Conservation (phyloP, 257 asterid genomes). For the Rhazya stricta region DNA sequence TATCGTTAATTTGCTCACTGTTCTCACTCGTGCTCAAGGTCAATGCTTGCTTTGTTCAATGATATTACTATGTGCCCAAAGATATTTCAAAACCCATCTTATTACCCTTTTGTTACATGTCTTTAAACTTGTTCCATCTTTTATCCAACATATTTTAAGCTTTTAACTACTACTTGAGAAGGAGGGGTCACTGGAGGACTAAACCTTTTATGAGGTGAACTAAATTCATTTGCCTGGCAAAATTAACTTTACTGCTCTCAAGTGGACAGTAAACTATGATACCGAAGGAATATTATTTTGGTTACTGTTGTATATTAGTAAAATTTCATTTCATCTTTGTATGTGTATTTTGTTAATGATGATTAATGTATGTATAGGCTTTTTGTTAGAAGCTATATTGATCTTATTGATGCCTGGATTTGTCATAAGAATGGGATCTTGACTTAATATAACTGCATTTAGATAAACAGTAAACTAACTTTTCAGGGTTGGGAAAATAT, state of each 20-base stretch:
- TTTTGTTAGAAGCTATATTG: not conserved
- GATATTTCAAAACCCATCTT: not conserved
- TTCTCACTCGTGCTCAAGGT: slow-evolving; percentile 66
- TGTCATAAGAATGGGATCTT: not conserved
- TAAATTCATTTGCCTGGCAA: not conserved
- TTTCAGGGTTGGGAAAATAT: not conserved
- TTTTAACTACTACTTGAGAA: not conserved
- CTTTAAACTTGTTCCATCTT: not conserved
- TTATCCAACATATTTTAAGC: not conserved
- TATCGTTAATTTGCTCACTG: slow-evolving; percentile 55
- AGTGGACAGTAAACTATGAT: not conserved
- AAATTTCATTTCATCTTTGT: not conserved
- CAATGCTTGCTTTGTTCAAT: not conserved
- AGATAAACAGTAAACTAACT: not conserved
- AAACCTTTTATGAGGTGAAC: not conserved
- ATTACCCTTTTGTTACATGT: not conserved
- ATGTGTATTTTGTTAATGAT: not conserved
- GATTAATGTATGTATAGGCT: not conserved
- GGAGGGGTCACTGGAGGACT: not conserved
- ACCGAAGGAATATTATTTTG: not conserved
- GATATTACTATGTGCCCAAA: not conserved
- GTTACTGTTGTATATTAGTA: not conserved
- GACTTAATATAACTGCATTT: not conserved
- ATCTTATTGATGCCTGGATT: not conserved
- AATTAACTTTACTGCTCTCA: not conserved